Conservation (phyloP, 75 land plant species). For the Isoetes taiwanensis region DNA sequence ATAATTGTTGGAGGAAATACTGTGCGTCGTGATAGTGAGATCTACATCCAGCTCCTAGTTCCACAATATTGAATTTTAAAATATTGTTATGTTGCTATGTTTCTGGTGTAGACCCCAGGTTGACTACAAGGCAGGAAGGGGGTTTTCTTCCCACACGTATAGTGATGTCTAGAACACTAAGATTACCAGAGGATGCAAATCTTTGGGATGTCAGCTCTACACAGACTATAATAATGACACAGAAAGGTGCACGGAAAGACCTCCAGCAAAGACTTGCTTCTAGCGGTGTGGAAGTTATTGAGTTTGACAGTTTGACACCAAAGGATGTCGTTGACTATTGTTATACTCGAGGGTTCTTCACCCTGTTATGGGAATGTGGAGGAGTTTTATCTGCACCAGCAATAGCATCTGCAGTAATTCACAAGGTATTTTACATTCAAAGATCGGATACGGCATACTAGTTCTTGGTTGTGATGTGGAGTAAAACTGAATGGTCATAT, state of each 20-base stretch:
- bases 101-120: constrained; percentile 65
- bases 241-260: constrained; percentile 72
- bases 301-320: constrained; percentile 82
- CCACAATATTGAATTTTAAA: neutral
- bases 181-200: constrained; percentile 71
- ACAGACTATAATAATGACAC: constrained; percentile 86
- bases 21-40: constrained; percentile 88
- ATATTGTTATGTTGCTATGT: neutral
- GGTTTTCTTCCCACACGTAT: constrained; percentile 70
- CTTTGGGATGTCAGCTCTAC: constrained; percentile 69
- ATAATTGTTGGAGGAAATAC: constrained; percentile 96
- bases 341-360: constrained; percentile 78
- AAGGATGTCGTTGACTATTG: constrained; percentile 88
- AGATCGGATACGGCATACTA: too few relatives aligned
- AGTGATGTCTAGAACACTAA: constrained; percentile 77
- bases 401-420: constrained; percentile 71
- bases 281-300: constrained; percentile 95
- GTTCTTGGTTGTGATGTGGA: too few relatives aligned
- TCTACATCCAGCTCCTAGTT: neutral
- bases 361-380: constrained; percentile 96
- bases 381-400: constrained; percentile 85
- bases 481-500: too few relatives aligned
- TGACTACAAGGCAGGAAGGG: constrained; percentile 96
- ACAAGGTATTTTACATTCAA: constrained; percentile 56
- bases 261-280: constrained; percentile 58